Evolutionary conservation across 2,329 filamentous ascomycete genomes (phyloP).

Genomic region (Trichoderma aggressivum): DNA sequence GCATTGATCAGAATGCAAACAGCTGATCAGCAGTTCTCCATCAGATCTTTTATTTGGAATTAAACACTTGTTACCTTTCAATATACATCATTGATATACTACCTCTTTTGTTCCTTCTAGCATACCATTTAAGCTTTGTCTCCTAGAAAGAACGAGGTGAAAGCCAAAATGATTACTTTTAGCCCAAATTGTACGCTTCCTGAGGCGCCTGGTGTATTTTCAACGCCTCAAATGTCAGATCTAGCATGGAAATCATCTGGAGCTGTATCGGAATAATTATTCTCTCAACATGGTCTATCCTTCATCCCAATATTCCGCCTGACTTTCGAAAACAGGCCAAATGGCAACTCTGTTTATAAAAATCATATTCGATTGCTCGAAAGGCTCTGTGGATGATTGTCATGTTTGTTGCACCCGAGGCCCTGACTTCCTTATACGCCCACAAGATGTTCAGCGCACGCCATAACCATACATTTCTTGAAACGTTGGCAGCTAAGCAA

Average conservation of each 20-base stretch:
- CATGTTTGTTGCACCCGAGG: neutral
- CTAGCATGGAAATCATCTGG: neutral
- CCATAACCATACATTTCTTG: neutral
- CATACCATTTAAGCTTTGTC: neutral
- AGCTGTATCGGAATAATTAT: neutral
- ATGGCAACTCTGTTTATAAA: neutral
- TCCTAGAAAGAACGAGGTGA: neutral
- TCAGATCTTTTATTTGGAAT: neutral
- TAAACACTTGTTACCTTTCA: neutral
- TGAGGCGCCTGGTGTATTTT: neutral
- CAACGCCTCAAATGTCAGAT: neutral
- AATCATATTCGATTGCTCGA: neutral
- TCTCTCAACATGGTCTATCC: neutral
- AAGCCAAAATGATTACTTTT: neutral
- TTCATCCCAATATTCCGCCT: neutral
- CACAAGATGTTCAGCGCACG: neutral
- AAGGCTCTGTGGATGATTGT: neutral
- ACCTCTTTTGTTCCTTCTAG: neutral
- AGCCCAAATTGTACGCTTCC: neutral
- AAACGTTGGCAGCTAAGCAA: neutral
- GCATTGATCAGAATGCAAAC: neutral
- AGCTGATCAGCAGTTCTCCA: neutral
- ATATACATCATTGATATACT: neutral
- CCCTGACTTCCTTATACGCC: neutral
- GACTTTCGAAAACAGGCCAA: neutral